Base-by-base conservation (phyloP, 1,284 basidiomycete genomes). In the Sparassis latifolia region DNA sequence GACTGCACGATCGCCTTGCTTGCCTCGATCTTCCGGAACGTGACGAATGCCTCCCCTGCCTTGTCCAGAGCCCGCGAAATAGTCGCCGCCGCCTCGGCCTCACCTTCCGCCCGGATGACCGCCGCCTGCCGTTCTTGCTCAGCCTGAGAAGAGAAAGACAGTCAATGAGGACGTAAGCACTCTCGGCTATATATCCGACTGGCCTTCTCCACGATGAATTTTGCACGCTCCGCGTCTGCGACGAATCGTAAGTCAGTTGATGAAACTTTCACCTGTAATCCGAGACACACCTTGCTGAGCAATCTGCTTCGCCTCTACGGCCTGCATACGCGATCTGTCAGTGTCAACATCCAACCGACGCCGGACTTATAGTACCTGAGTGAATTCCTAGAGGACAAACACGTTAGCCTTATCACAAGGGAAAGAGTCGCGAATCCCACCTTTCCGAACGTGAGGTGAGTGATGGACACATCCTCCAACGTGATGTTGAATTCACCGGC, bases 101-200 rank as follows among this genome's bases (percentile, higher is more conserved):
- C 96, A 54, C 97, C 97, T 70, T 99, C 96, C 2, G 97, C 95
- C 51, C 97, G 85, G 57, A 99, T 97, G 56, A 99, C 95, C 4
- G 92, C 87, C 1, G 96, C 97, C 75, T 99, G 96, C 52, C 95
- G 86, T 70, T 99, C 97, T 87, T 99, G 97, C 69, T 99, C 96
- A 35, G 97, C 93, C 89, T 92, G 55, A 12, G 40, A 32, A 48
- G 49, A 51, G 20, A 20, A 20, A 20, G 20, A 20, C 20, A 20
- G 20, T 20, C 20, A 20, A 20, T 20, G 20, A 20, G 20, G 20
- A 20, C 20, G 20, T 20, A 20, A 20, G 20, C 20, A 20, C 20
- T 20, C 20, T 20, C 20, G 20, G 20, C 20, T 20, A 20, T 20
- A 20, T 20, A 20, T 20, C 20, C 20, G 43, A 55, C 75, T 52